These are phyloP conservation scores for Calonectria crousiana DNA, from an alignment of 2,329 filamentous ascomycete species.

Conservation along the genomic window DNA sequence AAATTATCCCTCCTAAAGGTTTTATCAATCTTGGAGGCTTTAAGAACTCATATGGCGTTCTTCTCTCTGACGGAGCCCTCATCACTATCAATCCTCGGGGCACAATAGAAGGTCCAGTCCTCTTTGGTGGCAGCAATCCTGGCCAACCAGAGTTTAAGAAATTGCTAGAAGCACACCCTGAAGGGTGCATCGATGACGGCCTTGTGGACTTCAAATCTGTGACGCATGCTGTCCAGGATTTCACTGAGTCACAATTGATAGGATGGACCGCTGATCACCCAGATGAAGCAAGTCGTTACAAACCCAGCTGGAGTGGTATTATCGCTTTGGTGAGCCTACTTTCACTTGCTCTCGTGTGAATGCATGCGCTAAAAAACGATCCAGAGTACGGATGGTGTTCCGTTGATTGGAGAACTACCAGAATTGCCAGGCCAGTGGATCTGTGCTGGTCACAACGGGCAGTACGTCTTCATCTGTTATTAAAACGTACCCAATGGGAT, in stretches of 20 bases:
- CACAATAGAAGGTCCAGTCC: constrained; percentile 1
- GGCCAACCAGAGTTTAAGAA: constrained; percentile 18
- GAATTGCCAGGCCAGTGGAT: constrained; percentile 27
- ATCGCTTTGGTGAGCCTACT: constrained; percentile 14
- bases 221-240: constrained; percentile 14
- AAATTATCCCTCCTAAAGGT: constrained; percentile 1
- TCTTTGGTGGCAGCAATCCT: constrained; percentile 28
- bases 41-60: constrained; percentile 28
- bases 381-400: constrained; percentile 26
- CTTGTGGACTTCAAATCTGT: constrained; percentile 18
- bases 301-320: constrained; percentile 23
- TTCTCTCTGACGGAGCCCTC: constrained; percentile 6
- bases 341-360: too few species aligned
- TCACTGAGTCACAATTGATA: constrained; percentile 20
- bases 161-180: constrained; percentile 16
- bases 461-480: constrained; percentile 14
- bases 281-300: neutral
- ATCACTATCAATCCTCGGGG: constrained; percentile 22
- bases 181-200: constrained; percentile 17
- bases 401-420: constrained; percentile 26
- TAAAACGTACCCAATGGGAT: too few species aligned
- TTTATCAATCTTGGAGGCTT: neutral
- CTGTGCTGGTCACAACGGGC: constrained; percentile 30
- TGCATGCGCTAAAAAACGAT: neutral
- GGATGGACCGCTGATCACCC: constrained; percentile 8